Percentiles rank a stretch among this genome's conserved stretches.
Conservation (phyloP, 106 monocot species). For the Acorus gramineus region DNA sequence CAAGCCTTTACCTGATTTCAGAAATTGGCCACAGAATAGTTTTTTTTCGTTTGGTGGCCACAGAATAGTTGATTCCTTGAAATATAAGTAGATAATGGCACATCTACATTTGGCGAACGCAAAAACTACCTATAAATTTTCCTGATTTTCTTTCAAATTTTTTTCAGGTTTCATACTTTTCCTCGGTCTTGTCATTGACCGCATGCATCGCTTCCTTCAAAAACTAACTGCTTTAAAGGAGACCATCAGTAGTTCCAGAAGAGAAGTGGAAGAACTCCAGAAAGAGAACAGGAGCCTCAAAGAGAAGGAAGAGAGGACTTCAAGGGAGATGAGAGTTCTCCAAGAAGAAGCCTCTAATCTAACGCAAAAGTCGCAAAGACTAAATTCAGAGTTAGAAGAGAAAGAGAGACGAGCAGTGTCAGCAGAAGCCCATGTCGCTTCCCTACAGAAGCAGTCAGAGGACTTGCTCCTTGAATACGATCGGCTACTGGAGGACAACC, state of each 20-base stretch:
- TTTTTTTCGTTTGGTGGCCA: too few relatives aligned
- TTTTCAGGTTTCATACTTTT: slow-evolving; percentile 77
- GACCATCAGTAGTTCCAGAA: slow-evolving; percentile 27
- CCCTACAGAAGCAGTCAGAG: slow-evolving; percentile 72
- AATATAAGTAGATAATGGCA: too few relatives aligned
- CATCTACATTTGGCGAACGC: too few relatives aligned
- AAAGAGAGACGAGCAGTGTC: slow-evolving; percentile 32
- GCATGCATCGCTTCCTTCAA: slow-evolving; percentile 61
- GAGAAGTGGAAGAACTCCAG: slow-evolving; percentile 53
- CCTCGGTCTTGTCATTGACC: slow-evolving; percentile 76
- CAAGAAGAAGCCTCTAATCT: slow-evolving; percentile 33
- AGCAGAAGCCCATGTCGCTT: slow-evolving; percentile 67
- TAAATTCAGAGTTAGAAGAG: slow-evolving; percentile 29
- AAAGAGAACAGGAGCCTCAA: slow-evolving; percentile 35
- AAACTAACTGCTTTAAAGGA: slow-evolving; percentile 47
- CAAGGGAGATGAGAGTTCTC: slow-evolving; percentile 34
- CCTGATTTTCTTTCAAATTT: neutral
- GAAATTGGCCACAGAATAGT: too few relatives aligned
- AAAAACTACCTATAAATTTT: neutral
- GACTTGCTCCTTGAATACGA: slow-evolving; percentile 88
- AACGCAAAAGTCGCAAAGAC: slow-evolving; percentile 36
- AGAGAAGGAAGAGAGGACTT: slow-evolving; percentile 39
- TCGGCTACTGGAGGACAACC: slow-evolving; percentile 80
- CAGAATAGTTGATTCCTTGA: too few relatives aligned
- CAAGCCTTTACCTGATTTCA: too few relatives aligned